Conservation (phyloP, 208 protist genomes). For the Lotmaria passim region DNA sequence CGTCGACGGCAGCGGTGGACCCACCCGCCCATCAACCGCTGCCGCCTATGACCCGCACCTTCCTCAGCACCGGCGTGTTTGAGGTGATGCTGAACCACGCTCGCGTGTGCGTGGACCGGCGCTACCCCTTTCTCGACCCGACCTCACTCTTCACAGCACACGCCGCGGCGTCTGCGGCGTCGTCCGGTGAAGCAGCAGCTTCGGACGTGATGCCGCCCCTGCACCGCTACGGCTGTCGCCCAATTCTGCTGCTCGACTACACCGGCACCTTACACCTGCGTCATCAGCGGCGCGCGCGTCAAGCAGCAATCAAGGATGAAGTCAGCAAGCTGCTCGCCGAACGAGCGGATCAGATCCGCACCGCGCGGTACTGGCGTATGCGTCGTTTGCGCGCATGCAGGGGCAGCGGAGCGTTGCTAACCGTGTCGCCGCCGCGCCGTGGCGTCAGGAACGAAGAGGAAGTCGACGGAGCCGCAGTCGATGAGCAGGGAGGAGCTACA, state of each 20-base stretch:
- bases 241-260: constrained; percentile 42
- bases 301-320: constrained; percentile 4
- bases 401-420: too few species aligned
- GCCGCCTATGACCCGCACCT: neutral
- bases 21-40: neutral
- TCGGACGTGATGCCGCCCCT: neutral
- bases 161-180: neutral
- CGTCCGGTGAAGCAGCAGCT: neutral
- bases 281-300: constrained; percentile 9
- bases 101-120: constrained; percentile 5
- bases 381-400: constrained; percentile 12
- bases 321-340: neutral
- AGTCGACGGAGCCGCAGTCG: too few species aligned
- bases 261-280: constrained; percentile 19
- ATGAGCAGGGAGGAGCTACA: neutral
- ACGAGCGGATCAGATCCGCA: constrained; percentile 6
- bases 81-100: constrained; percentile 29
- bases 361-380: neutral
- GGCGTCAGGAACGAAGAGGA: too few species aligned
- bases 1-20: neutral
- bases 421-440: too few species aligned
- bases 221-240: constrained; percentile 23
- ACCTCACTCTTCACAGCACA: constrained; percentile 7
- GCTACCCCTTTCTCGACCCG: constrained; percentile 22
- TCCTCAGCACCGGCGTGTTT: neutral